Base-by-base conservation (phyloP, 306 rosid genomes). In the Abrus precatorius region DNA sequence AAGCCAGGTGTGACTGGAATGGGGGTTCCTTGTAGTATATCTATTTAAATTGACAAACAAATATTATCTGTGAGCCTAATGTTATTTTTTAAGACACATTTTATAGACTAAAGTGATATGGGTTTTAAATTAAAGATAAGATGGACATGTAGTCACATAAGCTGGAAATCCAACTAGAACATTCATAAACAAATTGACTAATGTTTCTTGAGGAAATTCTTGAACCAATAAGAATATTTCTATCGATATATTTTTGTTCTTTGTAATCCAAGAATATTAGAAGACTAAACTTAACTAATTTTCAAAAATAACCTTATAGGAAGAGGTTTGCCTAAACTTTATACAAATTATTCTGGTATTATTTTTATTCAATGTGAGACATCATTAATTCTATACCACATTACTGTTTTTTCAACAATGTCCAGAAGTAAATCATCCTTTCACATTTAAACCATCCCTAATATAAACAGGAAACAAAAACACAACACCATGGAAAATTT, bases 1-100 rank as follows among this genome's bases (percentile, higher is more conserved):
- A 75, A 77, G 54, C 92, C 95, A 9, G 98, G 95, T 4, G 89
- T 90, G 1, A 91, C 98, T 1, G 87, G 83, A 43, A 85, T 72
- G 85, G 98, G 98, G 11, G 97, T 94, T 77, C 98, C 98, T 0
- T 85, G 89, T 73, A 94, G 98, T 57, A 89, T 94, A 69, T 94
- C 97, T 12, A 94, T 94, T 73, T 94, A 77, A 86, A 74, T 66
- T 68, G 14, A 11, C 43, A n/a, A 61, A 45, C 3, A 57, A 11
- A 73, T 76, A 40, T 48, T 13, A 57, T 73, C n/a, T 36, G 2
- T 53, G 3, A n/a, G 20, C 43, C 62, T 30, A 45, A 49, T 49
- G 54, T 8, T 72, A 12, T 33, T 5, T 44, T 13, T 28, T 70
- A 7, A 6, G 48, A 41, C 43, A 40, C 9, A 47, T 47, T 33